A percentile compares a stretch with the other conserved stretches of the same genome.
These are phyloP conservation scores for Sapria himalayana DNA, from an alignment of 345 rosid genomes.

Conservation along the genomic window DNA sequence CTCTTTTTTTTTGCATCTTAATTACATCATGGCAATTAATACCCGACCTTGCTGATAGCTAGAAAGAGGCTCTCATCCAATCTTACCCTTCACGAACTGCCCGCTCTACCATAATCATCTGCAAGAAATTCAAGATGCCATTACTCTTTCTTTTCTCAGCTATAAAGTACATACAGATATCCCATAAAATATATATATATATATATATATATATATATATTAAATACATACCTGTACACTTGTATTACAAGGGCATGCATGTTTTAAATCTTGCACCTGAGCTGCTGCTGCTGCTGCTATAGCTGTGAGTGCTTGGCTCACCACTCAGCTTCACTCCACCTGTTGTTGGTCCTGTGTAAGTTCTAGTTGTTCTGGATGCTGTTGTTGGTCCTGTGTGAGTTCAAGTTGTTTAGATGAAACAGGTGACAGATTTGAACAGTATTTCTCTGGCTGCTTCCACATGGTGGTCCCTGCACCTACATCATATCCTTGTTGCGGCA, in stretches of 20 bases:
- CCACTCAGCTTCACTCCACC: conserved; percentile 32
- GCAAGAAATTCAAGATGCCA: too few relatives aligned
- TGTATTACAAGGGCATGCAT: conserved; percentile 36
- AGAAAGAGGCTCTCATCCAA: too few relatives aligned
- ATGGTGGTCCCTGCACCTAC: conserved; percentile 22
- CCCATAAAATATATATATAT: too few relatives aligned
- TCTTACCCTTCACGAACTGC: too few relatives aligned
- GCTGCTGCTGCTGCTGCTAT: conserved; percentile 25
- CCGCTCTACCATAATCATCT: too few relatives aligned
- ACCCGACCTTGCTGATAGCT: too few relatives aligned
- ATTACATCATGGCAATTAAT: too few relatives aligned
- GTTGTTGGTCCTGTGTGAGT: conserved; percentile 28
- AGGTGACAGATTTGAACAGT: conserved; percentile 21
- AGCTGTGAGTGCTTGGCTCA: conserved; percentile 28
- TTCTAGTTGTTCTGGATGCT: conserved; percentile 16
- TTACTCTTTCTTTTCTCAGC: too few relatives aligned
- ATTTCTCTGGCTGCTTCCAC: conserved; percentile 29
- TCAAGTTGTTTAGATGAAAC: conserved; percentile 26
- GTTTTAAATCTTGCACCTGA: conserved; percentile 22
- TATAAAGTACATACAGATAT: too few relatives aligned
- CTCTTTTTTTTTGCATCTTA: too few relatives aligned
- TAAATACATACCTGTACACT: conserved; percentile 60
- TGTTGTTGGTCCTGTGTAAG: conserved; percentile 15
- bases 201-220: too few relatives aligned
- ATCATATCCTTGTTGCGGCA: conserved; percentile 23